Evolutionary conservation across 2,329 filamentous ascomycete genomes (phyloP).

Genomic region (Ambrosiella xylebori): DNA sequence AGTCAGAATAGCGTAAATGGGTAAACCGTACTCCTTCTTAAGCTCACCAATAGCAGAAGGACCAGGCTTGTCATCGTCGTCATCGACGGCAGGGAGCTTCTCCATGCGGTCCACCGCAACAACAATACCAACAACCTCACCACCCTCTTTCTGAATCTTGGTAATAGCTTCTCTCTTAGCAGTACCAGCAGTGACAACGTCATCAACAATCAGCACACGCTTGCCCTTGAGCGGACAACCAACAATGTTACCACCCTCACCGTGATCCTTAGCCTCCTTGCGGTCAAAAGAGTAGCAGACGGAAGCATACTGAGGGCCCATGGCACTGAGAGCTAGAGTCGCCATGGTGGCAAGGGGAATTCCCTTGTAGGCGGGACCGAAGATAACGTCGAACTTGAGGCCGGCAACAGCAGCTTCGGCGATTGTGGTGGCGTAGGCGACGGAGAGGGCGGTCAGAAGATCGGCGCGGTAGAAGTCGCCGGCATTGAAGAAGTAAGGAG

Average conservation of each 20-base stretch:
- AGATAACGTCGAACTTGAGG: slow-evolving; percentile 64
- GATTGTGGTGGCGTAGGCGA: slow-evolving; percentile 61
- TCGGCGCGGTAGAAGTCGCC: slow-evolving; percentile 73
- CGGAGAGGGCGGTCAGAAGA: slow-evolving; percentile 59
- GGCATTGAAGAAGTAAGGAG: slow-evolving; percentile 97
- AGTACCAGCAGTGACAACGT: slow-evolving; percentile 90
- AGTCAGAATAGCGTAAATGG: slow-evolving; percentile 67
- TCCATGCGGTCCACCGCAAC: slow-evolving; percentile 79
- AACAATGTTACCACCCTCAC: slow-evolving; percentile 85
- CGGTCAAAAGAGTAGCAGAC: slow-evolving; percentile 83
- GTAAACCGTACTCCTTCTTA: slow-evolving; percentile 65
- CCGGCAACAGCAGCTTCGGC: slow-evolving; percentile 26
- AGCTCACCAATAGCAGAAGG: slow-evolving; percentile 76
- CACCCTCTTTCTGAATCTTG: slow-evolving; percentile 75
- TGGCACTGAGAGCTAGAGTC: slow-evolving; percentile 54
- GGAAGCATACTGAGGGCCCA: slow-evolving; percentile 49
- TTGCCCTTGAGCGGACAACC: slow-evolving; percentile 73
- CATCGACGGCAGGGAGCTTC: slow-evolving; percentile 49
- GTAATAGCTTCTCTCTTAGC: slow-evolving; percentile 83
- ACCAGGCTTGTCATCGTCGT: slow-evolving; percentile 50
- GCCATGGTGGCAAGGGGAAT: slow-evolving; percentile 76
- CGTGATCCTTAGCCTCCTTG: slow-evolving; percentile 92
- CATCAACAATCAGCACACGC: slow-evolving; percentile 79
- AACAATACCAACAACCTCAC: slow-evolving; percentile 69
- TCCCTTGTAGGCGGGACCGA: slow-evolving; percentile 92